A percentile compares a stretch with the other conserved stretches of the same genome.
These are phyloP conservation scores for Blastocystis hominis DNA, from an alignment of 352 stramenopile species.

Conservation along the genomic window DNA sequence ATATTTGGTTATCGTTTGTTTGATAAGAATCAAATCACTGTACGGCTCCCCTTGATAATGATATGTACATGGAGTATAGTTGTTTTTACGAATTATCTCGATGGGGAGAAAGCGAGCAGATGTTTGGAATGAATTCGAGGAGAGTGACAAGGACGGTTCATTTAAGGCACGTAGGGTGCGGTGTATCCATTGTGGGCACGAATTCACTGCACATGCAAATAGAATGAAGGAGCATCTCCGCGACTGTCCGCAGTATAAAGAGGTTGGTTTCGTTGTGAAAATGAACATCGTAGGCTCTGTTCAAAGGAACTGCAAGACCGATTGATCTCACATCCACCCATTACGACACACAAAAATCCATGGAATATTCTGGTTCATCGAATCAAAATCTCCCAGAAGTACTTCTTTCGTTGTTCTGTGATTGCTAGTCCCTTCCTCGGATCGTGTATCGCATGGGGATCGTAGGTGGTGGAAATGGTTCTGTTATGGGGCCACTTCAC, in stretches of 20 bases:
- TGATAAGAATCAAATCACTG: background rate
- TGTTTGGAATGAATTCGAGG: slow-evolving; percentile 24
- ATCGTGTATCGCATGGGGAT: background rate
- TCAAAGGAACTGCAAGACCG: background rate
- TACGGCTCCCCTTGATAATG: background rate
- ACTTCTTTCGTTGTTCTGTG: background rate
- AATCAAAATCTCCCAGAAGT: background rate
- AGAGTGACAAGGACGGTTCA: slow-evolving; percentile 11
- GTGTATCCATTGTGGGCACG: slow-evolving; percentile 27
- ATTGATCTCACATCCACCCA: slow-evolving; percentile 19
- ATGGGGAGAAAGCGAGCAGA: slow-evolving; percentile 39
- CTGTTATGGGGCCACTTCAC: slow-evolving; percentile 28
- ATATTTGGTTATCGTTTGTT: background rate
- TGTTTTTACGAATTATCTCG: background rate
- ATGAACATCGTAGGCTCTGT: slow-evolving; percentile 14
- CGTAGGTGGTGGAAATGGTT: slow-evolving; percentile 15
- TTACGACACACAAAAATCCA: background rate
- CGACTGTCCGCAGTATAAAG: slow-evolving; percentile 22
- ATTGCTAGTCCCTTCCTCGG: background rate
- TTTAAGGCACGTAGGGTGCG: slow-evolving; percentile 16
- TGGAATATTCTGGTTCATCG: background rate
- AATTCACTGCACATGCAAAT: slow-evolving; percentile 52
- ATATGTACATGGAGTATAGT: background rate
- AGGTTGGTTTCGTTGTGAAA: background rate
- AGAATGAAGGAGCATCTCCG: slow-evolving; percentile 45